phyloP scores from a whole-genome alignment of 1,284 basidiomycete genomes.

The Cryptococcus sp. region DNA sequence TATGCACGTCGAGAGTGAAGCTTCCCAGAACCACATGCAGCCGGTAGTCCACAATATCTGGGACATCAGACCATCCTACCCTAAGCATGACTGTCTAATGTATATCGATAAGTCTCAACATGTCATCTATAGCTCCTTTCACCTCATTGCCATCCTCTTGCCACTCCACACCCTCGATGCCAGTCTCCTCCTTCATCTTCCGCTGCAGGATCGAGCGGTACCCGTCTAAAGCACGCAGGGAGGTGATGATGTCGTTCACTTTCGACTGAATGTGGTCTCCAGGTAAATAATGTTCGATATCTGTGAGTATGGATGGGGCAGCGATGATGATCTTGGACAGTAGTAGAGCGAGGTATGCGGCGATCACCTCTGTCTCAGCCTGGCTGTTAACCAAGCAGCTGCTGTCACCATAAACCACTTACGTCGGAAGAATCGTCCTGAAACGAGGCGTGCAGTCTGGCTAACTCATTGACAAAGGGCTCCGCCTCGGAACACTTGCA shows the following conservation, averaged over 20 bases:
- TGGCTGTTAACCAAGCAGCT: not conserved
- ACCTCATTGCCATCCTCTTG: not conserved
- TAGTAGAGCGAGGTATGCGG: conserved; percentile 19
- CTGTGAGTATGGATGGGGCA: not conserved
- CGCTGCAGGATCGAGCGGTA: not conserved
- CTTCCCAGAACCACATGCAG: no score
- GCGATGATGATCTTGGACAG: conserved; percentile 8
- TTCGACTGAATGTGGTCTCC: conserved; percentile 4
- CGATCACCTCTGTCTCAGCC: conserved; percentile 7
- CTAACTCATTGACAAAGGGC: conserved; percentile 1
- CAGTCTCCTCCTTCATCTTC: not conserved
- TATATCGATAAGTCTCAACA: not conserved
- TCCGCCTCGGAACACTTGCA: conserved; percentile 10
- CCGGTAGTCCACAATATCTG: no score
- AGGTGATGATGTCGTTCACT: conserved; percentile 8
- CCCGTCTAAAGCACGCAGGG: conserved; percentile 7
- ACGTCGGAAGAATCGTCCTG: conserved; percentile 6
- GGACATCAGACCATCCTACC: no score
- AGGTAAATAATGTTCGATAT: conserved; percentile 4
- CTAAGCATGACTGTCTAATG: no score
- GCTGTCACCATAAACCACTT: not conserved
- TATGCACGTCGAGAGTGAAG: no score
- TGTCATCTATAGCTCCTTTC: not conserved
- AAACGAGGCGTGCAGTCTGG: no score
- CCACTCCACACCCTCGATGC: not conserved